Conservation (phyloP, 2,329 filamentous ascomycete species). For the Lachnellula cervina region DNA sequence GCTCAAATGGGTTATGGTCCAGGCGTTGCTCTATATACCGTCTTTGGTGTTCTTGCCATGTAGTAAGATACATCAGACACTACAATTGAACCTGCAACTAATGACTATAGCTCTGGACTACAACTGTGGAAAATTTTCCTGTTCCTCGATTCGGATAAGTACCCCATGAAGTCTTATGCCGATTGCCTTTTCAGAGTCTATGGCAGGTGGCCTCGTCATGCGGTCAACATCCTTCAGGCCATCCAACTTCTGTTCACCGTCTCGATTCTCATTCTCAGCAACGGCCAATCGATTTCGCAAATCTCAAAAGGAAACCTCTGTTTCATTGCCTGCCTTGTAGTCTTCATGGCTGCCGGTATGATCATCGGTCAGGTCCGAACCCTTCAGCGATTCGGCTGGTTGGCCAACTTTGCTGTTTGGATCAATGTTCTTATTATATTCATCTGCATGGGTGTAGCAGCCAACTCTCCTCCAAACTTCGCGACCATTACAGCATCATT, state of each 20-base stretch:
- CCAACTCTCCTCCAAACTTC: conserved; percentile 43
- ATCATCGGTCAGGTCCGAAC: conserved; percentile 52
- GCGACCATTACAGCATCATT: neutral
- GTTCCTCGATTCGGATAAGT: conserved; percentile 21
- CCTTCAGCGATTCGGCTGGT: conserved; percentile 48
- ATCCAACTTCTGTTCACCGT: conserved; percentile 48
- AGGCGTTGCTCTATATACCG: conserved; percentile 22
- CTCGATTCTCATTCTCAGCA: conserved; percentile 46
- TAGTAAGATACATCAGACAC: conserved; percentile 35
- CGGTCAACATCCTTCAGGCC: conserved; percentile 45
- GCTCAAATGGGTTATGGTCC: conserved; percentile 22
- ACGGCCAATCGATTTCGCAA: conserved; percentile 51
- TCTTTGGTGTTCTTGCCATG: conserved; percentile 22
- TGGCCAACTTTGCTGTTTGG: conserved; percentile 53
- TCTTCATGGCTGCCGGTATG: conserved; percentile 48
- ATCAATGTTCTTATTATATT: conserved; percentile 51
- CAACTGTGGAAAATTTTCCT: conserved; percentile 24
- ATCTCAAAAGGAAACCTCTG: conserved; percentile 46
- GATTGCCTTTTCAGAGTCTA: conserved; percentile 42
- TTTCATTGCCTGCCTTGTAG: conserved; percentile 47
- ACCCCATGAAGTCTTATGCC: conserved; percentile 23
- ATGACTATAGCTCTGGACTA: conserved; percentile 16
- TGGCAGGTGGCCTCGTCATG: conserved; percentile 40
- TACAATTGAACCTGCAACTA: neutral
- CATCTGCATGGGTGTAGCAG: conserved; percentile 48